Evolutionary conservation across 371 early-diverging fungal species (phyloP).

Genomic region (Haplosporangium sp.): DNA sequence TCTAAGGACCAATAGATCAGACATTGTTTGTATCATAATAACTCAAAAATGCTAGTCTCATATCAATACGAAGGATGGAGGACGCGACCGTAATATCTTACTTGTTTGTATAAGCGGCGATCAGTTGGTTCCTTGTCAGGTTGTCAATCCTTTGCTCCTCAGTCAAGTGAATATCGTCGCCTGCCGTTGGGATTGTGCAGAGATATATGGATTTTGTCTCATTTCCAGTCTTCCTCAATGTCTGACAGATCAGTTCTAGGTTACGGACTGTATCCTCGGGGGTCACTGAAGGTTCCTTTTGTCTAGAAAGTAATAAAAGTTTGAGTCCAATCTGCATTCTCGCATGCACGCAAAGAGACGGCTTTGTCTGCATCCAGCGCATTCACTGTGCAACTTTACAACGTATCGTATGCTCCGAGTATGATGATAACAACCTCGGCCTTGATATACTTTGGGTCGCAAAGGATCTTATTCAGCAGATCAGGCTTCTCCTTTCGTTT

Average conservation of each 20-base stretch:
- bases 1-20: too few species aligned
- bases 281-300: slow-evolving; percentile 23
- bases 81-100: too few species aligned
- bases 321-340: not conserved
- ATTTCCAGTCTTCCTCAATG: slow-evolving; percentile 30
- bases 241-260: slow-evolving; percentile 44
- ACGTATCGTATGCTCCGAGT: slow-evolving; percentile 48
- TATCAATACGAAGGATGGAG: too few species aligned
- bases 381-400: slow-evolving; percentile 22
- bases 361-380: not conserved
- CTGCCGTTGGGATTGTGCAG: slow-evolving; percentile 49
- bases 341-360: not conserved
- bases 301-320: slow-evolving; percentile 1
- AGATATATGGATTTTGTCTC: slow-evolving; percentile 43
- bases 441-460: slow-evolving; percentile 36
- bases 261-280: slow-evolving; percentile 46
- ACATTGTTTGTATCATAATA: too few species aligned
- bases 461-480: slow-evolving; percentile 21
- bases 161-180: slow-evolving; percentile 33
- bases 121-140: slow-evolving; percentile 29
- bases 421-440: slow-evolving; percentile 52
- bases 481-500: slow-evolving; percentile 40
- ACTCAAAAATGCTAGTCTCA: too few species aligned
- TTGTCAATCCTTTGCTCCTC: slow-evolving; percentile 36
- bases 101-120: slow-evolving; percentile 34